These are phyloP conservation scores for Debaryomyces maramus DNA, from an alignment of 805 yeast genomes.

Conservation along the genomic window DNA sequence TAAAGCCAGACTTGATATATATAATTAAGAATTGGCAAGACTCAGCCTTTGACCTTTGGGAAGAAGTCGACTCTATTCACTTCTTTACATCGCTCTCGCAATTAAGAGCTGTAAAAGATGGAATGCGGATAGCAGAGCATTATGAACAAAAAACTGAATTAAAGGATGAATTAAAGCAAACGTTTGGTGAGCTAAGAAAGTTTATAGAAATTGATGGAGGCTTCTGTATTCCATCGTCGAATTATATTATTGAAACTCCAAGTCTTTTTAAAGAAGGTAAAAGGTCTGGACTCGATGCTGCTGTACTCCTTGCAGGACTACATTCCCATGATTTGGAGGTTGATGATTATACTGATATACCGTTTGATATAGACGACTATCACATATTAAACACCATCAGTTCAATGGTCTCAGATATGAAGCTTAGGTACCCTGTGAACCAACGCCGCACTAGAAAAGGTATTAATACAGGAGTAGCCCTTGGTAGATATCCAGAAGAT, in stretches of 20 bases:
- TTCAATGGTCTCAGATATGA: slow-evolving; percentile 67
- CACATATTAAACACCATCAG: slow-evolving; percentile 62
- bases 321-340: slow-evolving; percentile 47
- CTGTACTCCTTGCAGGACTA: slow-evolving; percentile 57
- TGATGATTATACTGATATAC: slow-evolving; percentile 44
- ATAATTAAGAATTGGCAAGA: slow-evolving; percentile 60
- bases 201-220: slow-evolving; percentile 45
- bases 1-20: slow-evolving; percentile 72
- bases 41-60: slow-evolving; percentile 89
- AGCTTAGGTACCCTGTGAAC: slow-evolving; percentile 75
- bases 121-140: slow-evolving; percentile 39
- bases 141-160: slow-evolving; percentile 28
- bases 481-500: slow-evolving; percentile 95
- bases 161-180: slow-evolving; percentile 21
- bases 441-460: slow-evolving; percentile 40
- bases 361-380: slow-evolving; percentile 61
- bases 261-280: slow-evolving; percentile 31
- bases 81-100: slow-evolving; percentile 80
- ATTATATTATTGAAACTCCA: slow-evolving; percentile 75
- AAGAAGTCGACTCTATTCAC: slow-evolving; percentile 74
- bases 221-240: slow-evolving; percentile 27
- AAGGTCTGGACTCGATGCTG: slow-evolving; percentile 79
- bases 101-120: slow-evolving; percentile 63
- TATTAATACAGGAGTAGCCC: slow-evolving; percentile 52
- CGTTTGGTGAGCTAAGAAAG: slow-evolving; percentile 35